Percentiles rank a stretch among this genome's conserved stretches.
Evolutionary conservation across 257 asterid genomes (phyloP).

Genomic region (Solanum rostratum): DNA sequence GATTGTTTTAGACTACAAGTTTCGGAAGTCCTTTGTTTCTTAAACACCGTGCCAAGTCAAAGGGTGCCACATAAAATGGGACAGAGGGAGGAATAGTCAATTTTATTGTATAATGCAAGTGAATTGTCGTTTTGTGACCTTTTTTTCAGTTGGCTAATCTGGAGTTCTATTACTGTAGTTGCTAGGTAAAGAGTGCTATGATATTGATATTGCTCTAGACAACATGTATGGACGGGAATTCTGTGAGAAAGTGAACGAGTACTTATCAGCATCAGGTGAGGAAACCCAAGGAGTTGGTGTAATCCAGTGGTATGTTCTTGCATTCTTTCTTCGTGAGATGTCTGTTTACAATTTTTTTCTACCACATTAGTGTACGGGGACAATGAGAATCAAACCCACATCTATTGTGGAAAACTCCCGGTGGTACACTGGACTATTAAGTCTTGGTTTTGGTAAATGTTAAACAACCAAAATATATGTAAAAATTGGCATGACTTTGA

Average conservation of each 20-base stretch:
- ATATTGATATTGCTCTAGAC: slow-evolving; percentile 84
- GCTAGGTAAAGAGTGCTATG: slow-evolving; percentile 76
- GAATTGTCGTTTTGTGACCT: neutral
- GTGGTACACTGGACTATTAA: neutral
- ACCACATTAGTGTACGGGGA: neutral
- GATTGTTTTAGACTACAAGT: too few relatives aligned
- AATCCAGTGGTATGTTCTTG: slow-evolving; percentile 43
- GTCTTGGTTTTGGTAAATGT: neutral
- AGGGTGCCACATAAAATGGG: too few relatives aligned
- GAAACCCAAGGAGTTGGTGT: slow-evolving; percentile 50
- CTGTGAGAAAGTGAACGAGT: slow-evolving; percentile 77
- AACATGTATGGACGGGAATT: slow-evolving; percentile 79
- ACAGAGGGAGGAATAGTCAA: neutral
- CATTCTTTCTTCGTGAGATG: neutral
- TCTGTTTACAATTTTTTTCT: neutral
- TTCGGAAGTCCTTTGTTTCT: too few relatives aligned
- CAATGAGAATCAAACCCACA: neutral
- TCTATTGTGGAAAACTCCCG: neutral
- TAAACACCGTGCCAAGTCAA: too few relatives aligned
- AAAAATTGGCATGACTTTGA: neutral
- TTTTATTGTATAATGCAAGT: neutral
- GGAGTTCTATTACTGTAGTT: slow-evolving; percentile 35
- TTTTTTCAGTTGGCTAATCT: neutral
- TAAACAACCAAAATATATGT: neutral
- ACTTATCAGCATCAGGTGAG: slow-evolving; percentile 49